Percentiles rank a stretch among this genome's conserved stretches.
These are phyloP conservation scores for Ogataea pilisensis DNA, from an alignment of 805 yeast genomes.

Conservation along the genomic window DNA sequence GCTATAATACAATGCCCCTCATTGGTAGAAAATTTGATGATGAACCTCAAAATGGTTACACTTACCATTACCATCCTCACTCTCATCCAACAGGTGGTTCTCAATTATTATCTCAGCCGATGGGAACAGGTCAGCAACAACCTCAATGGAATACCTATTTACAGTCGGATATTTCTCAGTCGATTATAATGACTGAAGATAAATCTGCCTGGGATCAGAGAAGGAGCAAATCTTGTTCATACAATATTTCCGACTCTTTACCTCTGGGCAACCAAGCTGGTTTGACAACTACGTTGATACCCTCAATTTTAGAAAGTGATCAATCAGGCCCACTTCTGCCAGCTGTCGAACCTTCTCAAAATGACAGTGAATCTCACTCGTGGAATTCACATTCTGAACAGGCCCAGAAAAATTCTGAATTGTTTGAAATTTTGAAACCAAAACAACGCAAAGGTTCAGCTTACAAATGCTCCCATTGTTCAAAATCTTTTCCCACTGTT, in stretches of 20 bases:
- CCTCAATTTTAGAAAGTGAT: background rate
- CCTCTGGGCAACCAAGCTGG: background rate
- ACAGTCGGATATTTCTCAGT: too few relatives aligned
- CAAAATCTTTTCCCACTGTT: slow-evolving; percentile 35
- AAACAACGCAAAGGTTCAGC: slow-evolving; percentile 34
- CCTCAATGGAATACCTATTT: too few relatives aligned
- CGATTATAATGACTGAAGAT: too few relatives aligned
- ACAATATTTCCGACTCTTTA: background rate
- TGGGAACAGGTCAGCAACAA: too few relatives aligned
- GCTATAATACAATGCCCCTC: background rate
- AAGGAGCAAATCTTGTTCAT: background rate
- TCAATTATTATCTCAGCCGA: background rate
- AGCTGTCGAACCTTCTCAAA: background rate
- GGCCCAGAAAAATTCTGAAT: slow-evolving; percentile 25
- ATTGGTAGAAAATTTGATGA: background rate
- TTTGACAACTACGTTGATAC: background rate
- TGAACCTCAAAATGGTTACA: background rate
- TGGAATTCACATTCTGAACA: slow-evolving; percentile 25
- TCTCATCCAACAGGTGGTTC: background rate
- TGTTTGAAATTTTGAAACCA: slow-evolving; percentile 14
- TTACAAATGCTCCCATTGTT: slow-evolving; percentile 46
- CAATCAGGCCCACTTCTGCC: background rate
- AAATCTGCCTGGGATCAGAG: background rate
- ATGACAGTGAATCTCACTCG: background rate
- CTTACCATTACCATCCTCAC: background rate